Evolutionary conservation across 768 basidiomycete species (phyloP).

Genomic region (Leccinum broughii): DNA sequence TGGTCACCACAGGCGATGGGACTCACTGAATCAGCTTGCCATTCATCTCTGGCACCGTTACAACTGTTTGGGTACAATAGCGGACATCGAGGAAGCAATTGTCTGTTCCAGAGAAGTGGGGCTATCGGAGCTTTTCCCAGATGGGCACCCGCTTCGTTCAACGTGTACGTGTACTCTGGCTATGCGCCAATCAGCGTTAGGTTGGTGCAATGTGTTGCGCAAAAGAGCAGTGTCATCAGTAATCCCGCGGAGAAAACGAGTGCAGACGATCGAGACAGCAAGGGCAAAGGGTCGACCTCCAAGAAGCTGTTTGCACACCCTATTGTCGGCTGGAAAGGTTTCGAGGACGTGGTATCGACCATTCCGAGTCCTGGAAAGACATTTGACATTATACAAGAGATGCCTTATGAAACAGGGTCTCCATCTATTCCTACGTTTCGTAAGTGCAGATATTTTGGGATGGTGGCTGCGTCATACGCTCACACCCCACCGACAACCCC

Average conservation of each 20-base stretch:
- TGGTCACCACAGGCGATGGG: too few relatives aligned
- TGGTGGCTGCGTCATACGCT: not conserved
- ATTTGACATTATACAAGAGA: conserved; percentile 69
- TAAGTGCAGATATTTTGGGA: conserved; percentile 30
- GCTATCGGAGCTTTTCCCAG: too few relatives aligned
- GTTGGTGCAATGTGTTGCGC: conserved; percentile 89
- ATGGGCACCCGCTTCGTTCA: not conserved
- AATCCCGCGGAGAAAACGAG: conserved; percentile 64
- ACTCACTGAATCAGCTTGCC: too few relatives aligned
- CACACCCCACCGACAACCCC: too few relatives aligned
- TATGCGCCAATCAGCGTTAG: conserved; percentile 93
- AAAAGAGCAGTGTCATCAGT: conserved; percentile 86
- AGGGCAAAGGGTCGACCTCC: conserved; percentile 37
- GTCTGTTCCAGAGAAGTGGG: too few relatives aligned
- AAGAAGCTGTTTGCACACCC: conserved; percentile 82
- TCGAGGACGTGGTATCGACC: conserved; percentile 76
- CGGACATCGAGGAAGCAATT: too few relatives aligned
- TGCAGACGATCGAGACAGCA: conserved; percentile 39
- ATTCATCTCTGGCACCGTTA: too few relatives aligned
- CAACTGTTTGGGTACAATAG: too few relatives aligned
- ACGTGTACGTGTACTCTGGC: conserved; percentile 85
- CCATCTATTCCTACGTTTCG: conserved; percentile 32
- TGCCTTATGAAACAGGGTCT: conserved; percentile 31
- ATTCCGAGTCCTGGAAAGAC: conserved; percentile 74
- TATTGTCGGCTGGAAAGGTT: conserved; percentile 95